phyloP scores from a whole-genome alignment of 2,329 filamentous ascomycete genomes.

The Fusarium zealandicum region DNA sequence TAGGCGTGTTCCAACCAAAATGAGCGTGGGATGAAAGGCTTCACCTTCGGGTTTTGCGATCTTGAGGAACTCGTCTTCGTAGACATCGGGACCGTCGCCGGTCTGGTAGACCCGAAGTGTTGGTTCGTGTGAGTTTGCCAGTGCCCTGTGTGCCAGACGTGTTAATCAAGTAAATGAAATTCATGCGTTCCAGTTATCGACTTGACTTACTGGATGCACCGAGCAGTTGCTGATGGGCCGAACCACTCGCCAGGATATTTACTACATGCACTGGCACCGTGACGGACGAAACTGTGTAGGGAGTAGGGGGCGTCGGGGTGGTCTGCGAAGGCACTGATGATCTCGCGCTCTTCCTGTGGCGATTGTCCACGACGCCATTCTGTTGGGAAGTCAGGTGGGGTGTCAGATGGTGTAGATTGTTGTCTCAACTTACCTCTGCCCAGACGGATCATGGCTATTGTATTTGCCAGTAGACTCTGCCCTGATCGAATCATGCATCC shows the following conservation, averaged over 20 bases:
- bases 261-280: conserved; percentile 85
- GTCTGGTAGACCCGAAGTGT: conserved; percentile 85
- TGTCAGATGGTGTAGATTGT: neutral
- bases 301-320: conserved; percentile 87
- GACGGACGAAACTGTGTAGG: conserved; percentile 90
- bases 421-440: conserved; percentile 71
- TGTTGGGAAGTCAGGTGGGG: conserved; percentile 35
- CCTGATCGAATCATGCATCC: conserved; percentile 99
- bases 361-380: conserved; percentile 77
- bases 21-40: conserved; percentile 81
- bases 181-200: neutral
- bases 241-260: conserved; percentile 99
- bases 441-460: conserved; percentile 73
- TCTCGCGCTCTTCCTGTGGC: conserved; percentile 67
- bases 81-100: conserved; percentile 89
- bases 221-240: conserved; percentile 93
- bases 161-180: neutral
- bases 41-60: conserved; percentile 73
- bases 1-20: conserved; percentile 86
- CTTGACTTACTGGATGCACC: conserved; percentile 86
- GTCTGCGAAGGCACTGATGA: conserved; percentile 87
- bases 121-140: conserved; percentile 71
- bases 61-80: conserved; percentile 85
- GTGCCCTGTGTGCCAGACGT: conserved; percentile 61
- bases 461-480: conserved; percentile 90